A percentile compares a stretch with the other conserved stretches of the same genome.
Evolutionary conservation across 2,329 filamentous ascomycete genomes (phyloP).

Genomic region (Talaromyces sp.): DNA sequence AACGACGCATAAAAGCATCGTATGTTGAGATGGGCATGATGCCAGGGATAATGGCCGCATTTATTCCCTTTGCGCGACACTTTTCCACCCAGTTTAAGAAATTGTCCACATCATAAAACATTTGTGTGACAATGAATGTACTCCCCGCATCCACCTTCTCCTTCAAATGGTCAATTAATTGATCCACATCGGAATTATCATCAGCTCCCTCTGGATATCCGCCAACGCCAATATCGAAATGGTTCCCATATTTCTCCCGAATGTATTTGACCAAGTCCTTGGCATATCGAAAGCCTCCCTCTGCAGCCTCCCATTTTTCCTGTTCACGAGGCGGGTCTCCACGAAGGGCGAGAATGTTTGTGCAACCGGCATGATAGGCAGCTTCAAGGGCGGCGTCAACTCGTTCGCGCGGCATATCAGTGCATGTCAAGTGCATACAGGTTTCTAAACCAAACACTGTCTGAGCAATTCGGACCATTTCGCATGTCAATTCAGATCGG

Average conservation of each 20-base stretch:
- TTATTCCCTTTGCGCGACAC: conserved; percentile 80
- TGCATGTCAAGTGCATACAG: conserved; percentile 98
- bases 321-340: conserved; percentile 92
- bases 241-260: conserved; percentile 71
- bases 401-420: conserved; percentile 91
- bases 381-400: conserved; percentile 83
- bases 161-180: conserved; percentile 86
- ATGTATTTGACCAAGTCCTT: conserved; percentile 87
- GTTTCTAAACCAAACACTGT: conserved; percentile 94
- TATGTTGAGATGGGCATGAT: conserved; percentile 96
- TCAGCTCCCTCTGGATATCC: conserved; percentile 96
- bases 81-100: conserved; percentile 88
- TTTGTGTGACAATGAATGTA: conserved; percentile 94
- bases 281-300: conserved; percentile 86
- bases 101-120: conserved; percentile 98
- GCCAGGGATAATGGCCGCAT: conserved; percentile 75
- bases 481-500: conserved; percentile 85
- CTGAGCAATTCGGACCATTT: conserved; percentile 96
- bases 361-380: conserved; percentile 93
- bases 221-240: conserved; percentile 97
- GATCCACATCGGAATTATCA: conserved; percentile 82
- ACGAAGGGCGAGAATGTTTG: conserved; percentile 90
- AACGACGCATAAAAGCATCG: conserved; percentile 83
- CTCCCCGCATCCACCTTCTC: conserved; percentile 95
- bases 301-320: conserved; percentile 86